A percentile compares a stretch with the other conserved stretches of the same genome.
phyloP scores from a whole-genome alignment of 1,139 yeast genomes.

The Sugiyamaella japonica region DNA sequence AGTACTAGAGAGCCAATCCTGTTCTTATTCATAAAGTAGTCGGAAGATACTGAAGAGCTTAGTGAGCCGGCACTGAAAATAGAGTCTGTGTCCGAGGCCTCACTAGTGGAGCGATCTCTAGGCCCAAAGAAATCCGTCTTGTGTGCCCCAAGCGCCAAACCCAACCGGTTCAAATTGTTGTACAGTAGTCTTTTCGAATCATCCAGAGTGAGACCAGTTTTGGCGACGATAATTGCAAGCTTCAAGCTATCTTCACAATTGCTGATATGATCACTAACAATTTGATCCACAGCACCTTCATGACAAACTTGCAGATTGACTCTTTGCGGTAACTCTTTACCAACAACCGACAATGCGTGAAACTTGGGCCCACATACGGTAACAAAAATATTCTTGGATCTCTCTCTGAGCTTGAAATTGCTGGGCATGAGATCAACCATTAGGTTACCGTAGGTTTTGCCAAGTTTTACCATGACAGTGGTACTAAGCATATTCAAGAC shows the following conservation, averaged over 20 bases:
- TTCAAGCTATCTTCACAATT: slow-evolving; percentile 28
- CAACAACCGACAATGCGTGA: slow-evolving; percentile 10
- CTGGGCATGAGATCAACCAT: slow-evolving; percentile 35
- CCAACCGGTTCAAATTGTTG: slow-evolving; percentile 12
- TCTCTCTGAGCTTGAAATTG: slow-evolving; percentile 29
- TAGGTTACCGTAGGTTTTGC: slow-evolving; percentile 34
- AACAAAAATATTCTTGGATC: slow-evolving; percentile 30
- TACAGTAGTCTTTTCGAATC: slow-evolving; percentile 25
- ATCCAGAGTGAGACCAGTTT: slow-evolving; percentile 28
- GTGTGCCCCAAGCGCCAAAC: slow-evolving; percentile 11
- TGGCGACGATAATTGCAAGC: slow-evolving; percentile 32
- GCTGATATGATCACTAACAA: slow-evolving; percentile 22
- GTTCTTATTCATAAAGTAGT: neutral
- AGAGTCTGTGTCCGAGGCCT: slow-evolving; percentile 4
- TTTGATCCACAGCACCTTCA: slow-evolving; percentile 3
- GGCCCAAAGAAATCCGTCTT: slow-evolving; percentile 14
- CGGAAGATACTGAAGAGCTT: slow-evolving; percentile 10
- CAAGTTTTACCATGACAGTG: slow-evolving; percentile 32
- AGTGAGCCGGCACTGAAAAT: slow-evolving; percentile 5
- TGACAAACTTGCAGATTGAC: slow-evolving; percentile 2
- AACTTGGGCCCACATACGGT: slow-evolving; percentile 26
- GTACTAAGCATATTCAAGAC: slow-evolving; percentile 35
- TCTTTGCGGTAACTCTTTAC: slow-evolving; percentile 4
- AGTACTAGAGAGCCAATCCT: slow-evolving; percentile 12
- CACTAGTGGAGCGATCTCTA: slow-evolving; percentile 15